These are phyloP conservation scores for Euphorbia tirucalli DNA, from an alignment of 345 rosid genomes.

Conservation along the genomic window DNA sequence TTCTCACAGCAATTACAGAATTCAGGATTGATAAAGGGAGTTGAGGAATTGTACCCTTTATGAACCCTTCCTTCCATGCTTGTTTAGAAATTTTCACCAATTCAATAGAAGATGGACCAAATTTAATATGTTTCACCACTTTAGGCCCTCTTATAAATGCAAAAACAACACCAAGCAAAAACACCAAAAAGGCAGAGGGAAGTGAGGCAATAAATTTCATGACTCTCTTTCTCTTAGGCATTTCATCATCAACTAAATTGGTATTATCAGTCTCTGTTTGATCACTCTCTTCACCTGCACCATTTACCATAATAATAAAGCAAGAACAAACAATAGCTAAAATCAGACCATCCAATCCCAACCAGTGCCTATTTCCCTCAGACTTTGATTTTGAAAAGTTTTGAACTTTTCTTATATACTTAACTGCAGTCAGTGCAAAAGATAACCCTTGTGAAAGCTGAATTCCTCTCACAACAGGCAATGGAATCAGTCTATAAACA, in stretches of 20 bases:
- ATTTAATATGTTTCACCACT: conserved; percentile 39
- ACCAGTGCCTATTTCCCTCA: conserved; percentile 54
- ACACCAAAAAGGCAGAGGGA: conserved; percentile 77
- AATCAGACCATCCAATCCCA: conserved; percentile 76
- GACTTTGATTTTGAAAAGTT: conserved; percentile 65
- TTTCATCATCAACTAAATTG: conserved; percentile 17
- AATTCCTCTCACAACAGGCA: conserved; percentile 76
- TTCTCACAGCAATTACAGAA: conserved; percentile 84
- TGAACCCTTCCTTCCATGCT: conserved; percentile 74
- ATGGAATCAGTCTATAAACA: conserved; percentile 57
- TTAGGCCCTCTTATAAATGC: conserved; percentile 59
- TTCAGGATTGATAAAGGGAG: conserved; percentile 76
- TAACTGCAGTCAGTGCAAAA: conserved; percentile 75
- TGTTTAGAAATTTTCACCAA: conserved; percentile 45
- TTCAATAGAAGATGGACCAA: conserved; percentile 59
- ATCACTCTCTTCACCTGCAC: conserved; percentile 48
- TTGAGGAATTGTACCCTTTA: conserved; percentile 79
- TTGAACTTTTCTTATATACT: conserved; percentile 59
- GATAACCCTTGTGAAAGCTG: conserved; percentile 80
- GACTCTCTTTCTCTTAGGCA: conserved; percentile 30
- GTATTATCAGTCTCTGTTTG: conserved; percentile 17
- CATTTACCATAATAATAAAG: conserved; percentile 57
- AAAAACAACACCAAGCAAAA: conserved; percentile 58
- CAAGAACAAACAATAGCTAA: conserved; percentile 61
- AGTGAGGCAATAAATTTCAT: conserved; percentile 38